These are phyloP conservation scores for Thalassia testudinum DNA, from an alignment of 116 monocot species.

Conservation along the genomic window DNA sequence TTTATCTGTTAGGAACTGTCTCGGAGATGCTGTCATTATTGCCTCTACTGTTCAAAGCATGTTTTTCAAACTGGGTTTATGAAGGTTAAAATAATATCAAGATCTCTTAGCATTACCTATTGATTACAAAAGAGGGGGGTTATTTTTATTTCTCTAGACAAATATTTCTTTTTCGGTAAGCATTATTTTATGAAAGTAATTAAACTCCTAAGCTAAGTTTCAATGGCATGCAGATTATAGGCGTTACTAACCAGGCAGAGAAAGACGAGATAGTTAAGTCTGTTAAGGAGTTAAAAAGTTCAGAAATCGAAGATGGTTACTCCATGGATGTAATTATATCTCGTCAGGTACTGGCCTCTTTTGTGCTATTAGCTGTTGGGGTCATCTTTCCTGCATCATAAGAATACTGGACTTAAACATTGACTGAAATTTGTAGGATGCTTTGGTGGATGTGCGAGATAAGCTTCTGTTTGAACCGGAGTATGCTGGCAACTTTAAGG, in stretches of 20 bases:
- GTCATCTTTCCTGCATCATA: not conserved
- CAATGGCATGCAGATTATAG: slow-evolving; percentile 35
- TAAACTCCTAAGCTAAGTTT: not conserved
- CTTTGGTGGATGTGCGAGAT: slow-evolving; percentile 93
- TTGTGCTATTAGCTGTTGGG: not conserved
- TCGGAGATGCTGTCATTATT: too few relatives aligned
- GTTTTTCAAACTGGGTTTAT: not conserved
- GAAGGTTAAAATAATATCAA: not conserved
- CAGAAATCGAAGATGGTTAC: slow-evolving; percentile 72
- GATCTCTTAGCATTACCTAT: too few relatives aligned
- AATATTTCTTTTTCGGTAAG: not conserved
- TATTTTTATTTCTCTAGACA: too few relatives aligned
- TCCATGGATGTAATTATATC: slow-evolving; percentile 27
- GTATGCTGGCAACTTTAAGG: slow-evolving; percentile 77
- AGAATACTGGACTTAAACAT: not conserved
- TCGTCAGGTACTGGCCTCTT: slow-evolving; percentile 29
- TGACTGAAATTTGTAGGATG: slow-evolving; percentile 28
- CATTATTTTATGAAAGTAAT: not conserved
- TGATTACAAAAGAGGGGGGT: too few relatives aligned
- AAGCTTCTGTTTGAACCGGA: slow-evolving; percentile 96
- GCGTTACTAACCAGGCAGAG: slow-evolving; percentile 55
- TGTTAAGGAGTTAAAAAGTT: slow-evolving; percentile 49
- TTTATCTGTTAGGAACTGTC: too few relatives aligned
- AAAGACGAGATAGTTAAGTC: slow-evolving; percentile 83
- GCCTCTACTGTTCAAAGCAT: not conserved